Evolutionary conservation across 2,329 filamentous ascomycete genomes (phyloP).

Genomic region (Sarocladium strictum): DNA sequence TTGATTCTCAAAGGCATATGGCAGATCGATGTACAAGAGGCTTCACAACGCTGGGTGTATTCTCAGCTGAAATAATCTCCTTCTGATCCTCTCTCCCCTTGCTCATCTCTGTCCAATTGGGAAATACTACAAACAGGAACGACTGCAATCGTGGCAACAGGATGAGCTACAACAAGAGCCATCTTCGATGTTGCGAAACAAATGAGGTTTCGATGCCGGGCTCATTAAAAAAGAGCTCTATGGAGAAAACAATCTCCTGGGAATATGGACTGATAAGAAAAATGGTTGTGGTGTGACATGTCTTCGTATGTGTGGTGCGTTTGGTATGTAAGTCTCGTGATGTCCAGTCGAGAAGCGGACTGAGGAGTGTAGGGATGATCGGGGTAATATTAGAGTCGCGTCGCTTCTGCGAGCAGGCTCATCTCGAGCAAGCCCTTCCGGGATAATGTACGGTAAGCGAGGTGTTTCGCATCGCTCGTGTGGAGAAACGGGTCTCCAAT

Average conservation of each 20-base stretch:
- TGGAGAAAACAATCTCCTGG: not conserved
- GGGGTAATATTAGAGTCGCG: not conserved
- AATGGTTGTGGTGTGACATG: conserved; percentile 7
- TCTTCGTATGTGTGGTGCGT: conserved; percentile 7
- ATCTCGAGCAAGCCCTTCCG: not conserved
- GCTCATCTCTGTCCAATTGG: not conserved
- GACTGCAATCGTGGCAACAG: not conserved
- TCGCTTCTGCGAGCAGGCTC: conserved; percentile 2
- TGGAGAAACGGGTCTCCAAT: not conserved
- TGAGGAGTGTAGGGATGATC: not conserved
- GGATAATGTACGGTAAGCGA: not conserved
- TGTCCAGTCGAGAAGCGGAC: conserved; percentile 2
- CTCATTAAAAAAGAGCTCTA: conserved; percentile 10
- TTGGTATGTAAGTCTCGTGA: conserved; percentile 4
- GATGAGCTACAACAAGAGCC: not conserved
- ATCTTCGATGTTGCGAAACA: conserved; percentile 1
- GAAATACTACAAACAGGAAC: conserved; percentile 3
- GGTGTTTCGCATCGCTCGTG: not conserved
- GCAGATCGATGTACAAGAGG: not conserved
- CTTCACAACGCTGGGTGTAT: not conserved
- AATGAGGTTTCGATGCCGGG: not conserved
- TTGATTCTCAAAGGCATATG: not conserved
- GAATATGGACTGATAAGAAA: conserved; percentile 9
- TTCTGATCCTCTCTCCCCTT: not conserved
- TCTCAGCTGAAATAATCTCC: not conserved